These are phyloP conservation scores for Yamadazyma kanchanaburiensis DNA, from an alignment of 1,139 yeast species.

Conservation along the genomic window DNA sequence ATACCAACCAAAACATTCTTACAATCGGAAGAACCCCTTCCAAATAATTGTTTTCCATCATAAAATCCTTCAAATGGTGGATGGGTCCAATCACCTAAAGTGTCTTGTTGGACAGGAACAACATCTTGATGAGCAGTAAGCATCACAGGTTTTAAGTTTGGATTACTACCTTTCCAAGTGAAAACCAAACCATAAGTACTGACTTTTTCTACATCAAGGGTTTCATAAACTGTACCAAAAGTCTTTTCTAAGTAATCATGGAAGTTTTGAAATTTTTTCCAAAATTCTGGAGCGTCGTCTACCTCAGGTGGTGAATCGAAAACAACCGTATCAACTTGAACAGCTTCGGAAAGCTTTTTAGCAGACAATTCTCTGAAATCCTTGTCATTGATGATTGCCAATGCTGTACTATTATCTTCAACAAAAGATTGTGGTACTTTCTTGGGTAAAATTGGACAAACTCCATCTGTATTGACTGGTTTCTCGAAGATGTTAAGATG, in stretches of 20 bases:
- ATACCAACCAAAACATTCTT: conserved; percentile 38
- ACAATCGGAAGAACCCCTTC: conserved; percentile 43
- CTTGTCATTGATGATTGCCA: conserved; percentile 28
- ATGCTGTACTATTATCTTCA: conserved; percentile 34
- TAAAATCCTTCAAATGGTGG: conserved; percentile 70
- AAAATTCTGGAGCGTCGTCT: conserved; percentile 30
- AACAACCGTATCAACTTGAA: conserved; percentile 44
- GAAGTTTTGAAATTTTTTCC: conserved; percentile 48
- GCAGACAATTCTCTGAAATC: conserved; percentile 31
- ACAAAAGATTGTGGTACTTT: conserved; percentile 28
- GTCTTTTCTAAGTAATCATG: conserved; percentile 52
- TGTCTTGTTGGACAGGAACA: conserved; percentile 69
- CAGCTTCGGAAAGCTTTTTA: conserved; percentile 37
- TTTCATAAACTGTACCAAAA: conserved; percentile 56
- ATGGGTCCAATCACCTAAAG: conserved; percentile 58
- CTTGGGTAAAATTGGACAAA: conserved; percentile 13
- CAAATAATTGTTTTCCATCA: conserved; percentile 49
- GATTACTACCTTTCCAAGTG: conserved; percentile 61
- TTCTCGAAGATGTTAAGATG: background rate
- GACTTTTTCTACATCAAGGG: conserved; percentile 50
- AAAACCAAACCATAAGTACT: conserved; percentile 66
- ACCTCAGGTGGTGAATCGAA: conserved; percentile 24
- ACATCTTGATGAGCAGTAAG: conserved; percentile 81
- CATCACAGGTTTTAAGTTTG: conserved; percentile 56
- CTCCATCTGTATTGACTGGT: conserved; percentile 1